Conservation (phyloP, 345 rosid genomes). For the Populus pruinosa region DNA sequence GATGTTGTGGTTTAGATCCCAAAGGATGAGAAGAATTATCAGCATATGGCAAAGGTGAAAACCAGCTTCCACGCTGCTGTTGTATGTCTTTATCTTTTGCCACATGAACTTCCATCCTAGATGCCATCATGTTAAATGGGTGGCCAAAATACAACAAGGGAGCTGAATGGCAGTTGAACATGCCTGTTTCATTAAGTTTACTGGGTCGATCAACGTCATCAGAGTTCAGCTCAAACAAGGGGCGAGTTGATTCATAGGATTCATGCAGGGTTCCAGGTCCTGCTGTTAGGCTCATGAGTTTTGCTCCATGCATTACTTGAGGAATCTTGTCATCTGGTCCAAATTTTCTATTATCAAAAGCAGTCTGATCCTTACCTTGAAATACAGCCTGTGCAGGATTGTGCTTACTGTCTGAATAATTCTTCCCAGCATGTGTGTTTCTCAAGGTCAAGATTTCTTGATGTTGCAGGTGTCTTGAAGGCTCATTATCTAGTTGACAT, state of each 20-base stretch:
- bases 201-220: conserved; percentile 26
- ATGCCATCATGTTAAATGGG: conserved; percentile 45
- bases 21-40: conserved; percentile 30
- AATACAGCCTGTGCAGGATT: conserved; percentile 56
- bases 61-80: conserved; percentile 47
- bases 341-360: conserved; percentile 46
- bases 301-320: not conserved
- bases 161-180: conserved; percentile 37
- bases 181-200: conserved; percentile 46
- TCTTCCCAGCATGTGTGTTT: conserved; percentile 46
- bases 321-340: conserved; percentile 46
- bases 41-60: conserved; percentile 36
- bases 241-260: conserved; percentile 31
- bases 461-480: conserved; percentile 78
- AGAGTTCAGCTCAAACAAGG: conserved; percentile 39
- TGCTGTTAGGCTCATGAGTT: not conserved
- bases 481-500: conserved; percentile 40
- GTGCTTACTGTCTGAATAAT: conserved; percentile 51
- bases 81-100: not conserved
- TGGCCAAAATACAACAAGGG: conserved; percentile 47
- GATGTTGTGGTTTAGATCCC: conserved; percentile 34
- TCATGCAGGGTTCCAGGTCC: not conserved
- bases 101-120: conserved; percentile 17
- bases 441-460: conserved; percentile 73
- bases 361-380: conserved; percentile 51